These are phyloP conservation scores for Collybiopsis confluens DNA, from an alignment of 768 basidiomycete species.

Conservation along the genomic window DNA sequence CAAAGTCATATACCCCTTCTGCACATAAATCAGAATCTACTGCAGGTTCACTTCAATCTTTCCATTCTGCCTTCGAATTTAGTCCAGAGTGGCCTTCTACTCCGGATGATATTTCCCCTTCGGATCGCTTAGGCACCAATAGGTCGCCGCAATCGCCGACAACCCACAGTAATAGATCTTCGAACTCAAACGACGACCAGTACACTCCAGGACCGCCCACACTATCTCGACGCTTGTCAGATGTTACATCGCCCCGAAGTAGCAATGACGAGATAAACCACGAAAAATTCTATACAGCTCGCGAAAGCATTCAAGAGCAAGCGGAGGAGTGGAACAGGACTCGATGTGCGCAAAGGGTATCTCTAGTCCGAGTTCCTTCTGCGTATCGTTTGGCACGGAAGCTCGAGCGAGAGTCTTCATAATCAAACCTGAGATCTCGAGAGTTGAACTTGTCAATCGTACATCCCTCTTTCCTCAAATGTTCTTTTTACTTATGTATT, in stretches of 20 bases:
- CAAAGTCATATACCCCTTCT: conserved; percentile 20
- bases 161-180: conserved; percentile 28
- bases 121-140: conserved; percentile 27
- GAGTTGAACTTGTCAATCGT: too few species aligned
- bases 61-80: conserved; percentile 65
- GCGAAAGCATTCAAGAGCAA: conserved; percentile 54
- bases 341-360: conserved; percentile 80
- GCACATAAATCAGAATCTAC: conserved; percentile 40
- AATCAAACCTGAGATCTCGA: neutral
- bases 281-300: conserved; percentile 42
- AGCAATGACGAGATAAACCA: conserved; percentile 25
- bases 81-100: conserved; percentile 41
- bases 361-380: conserved; percentile 71
- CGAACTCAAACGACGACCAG: conserved; percentile 14
- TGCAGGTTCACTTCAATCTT: conserved; percentile 41
- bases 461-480: too few species aligned
- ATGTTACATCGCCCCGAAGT: conserved; percentile 10
- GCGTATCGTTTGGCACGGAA: conserved; percentile 29
- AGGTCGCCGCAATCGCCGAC: conserved; percentile 31
- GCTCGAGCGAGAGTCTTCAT: conserved; percentile 11
- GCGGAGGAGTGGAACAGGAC: conserved; percentile 91
- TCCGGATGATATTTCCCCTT: conserved; percentile 32
- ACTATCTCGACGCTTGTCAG: neutral
- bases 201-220: neutral
- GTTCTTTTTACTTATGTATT: neutral